Evolutionary conservation across 805 yeast species (phyloP).

Genomic region (Kazachstania psychrophila): DNA sequence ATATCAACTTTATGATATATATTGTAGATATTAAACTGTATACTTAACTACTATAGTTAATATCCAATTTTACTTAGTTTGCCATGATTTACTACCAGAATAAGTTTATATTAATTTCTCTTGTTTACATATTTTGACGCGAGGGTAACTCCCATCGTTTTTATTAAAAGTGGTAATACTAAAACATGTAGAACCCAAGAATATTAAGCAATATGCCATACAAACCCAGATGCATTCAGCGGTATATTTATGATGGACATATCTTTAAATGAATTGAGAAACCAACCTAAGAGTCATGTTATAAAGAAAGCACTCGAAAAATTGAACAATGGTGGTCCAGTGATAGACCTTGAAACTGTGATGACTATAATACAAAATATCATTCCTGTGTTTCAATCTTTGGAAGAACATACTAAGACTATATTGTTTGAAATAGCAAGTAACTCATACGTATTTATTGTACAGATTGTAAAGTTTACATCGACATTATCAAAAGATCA

Average conservation of each 20-base stretch:
- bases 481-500: constrained; percentile 4
- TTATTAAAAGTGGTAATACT: too few relatives aligned
- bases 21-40: too few relatives aligned
- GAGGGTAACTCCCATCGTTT: too few relatives aligned
- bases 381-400: constrained; percentile 21
- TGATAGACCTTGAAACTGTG: constrained; percentile 6
- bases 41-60: too few relatives aligned
- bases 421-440: constrained; percentile 7
- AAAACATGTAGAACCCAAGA: too few relatives aligned
- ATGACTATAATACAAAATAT: constrained; percentile 12
- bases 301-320: constrained; percentile 2
- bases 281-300: constrained; percentile 4
- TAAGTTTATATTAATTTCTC: too few relatives aligned
- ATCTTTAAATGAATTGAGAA: constrained; percentile 2
- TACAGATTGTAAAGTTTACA: constrained; percentile 16
- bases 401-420: constrained; percentile 5
- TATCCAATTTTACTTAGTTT: too few relatives aligned
- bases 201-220: too few relatives aligned
- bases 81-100: too few relatives aligned
- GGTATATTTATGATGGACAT: constrained; percentile 1
- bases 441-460: constrained; percentile 10
- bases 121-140: too few relatives aligned
- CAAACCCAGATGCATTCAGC: not conserved
- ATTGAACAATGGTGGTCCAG: not conserved
- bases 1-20: too few relatives aligned